Percentiles rank a stretch among this genome's conserved stretches.
Evolutionary conservation across 176 grass and related monocot species (phyloP).

Genomic region (Puya raimondii): DNA sequence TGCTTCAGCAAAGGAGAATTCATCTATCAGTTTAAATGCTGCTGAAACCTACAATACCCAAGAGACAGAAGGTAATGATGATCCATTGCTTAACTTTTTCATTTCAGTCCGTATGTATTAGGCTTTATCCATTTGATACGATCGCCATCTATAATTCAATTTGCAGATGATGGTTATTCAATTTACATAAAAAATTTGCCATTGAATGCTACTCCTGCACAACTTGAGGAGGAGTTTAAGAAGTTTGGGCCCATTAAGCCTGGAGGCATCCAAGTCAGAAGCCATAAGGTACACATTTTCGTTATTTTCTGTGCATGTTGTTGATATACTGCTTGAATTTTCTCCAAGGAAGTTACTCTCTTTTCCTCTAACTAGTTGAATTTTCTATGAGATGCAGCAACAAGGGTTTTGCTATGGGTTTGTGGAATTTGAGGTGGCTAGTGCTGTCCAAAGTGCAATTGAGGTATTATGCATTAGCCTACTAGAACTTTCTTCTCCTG

Average conservation of each 20-base stretch:
- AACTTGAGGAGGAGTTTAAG: constrained; percentile 86
- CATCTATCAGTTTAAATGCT: constrained; percentile 40
- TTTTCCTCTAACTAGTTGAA: not conserved
- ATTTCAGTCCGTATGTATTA: not conserved
- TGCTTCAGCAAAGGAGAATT: constrained; percentile 33
- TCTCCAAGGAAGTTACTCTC: not conserved
- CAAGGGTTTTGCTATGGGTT: constrained; percentile 98
- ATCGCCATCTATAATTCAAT: constrained; percentile 13
- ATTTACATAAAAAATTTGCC: constrained; percentile 83
- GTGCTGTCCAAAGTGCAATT: constrained; percentile 66
- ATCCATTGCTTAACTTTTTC: not conserved
- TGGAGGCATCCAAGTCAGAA: constrained; percentile 95
- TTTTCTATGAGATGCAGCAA: constrained; percentile 30
- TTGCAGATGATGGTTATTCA: constrained; percentile 61
- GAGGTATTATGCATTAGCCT: constrained; percentile 35
- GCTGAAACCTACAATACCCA: constrained; percentile 48
- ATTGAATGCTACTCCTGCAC: constrained; percentile 49
- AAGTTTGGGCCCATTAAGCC: constrained; percentile 69
- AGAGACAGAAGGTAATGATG: constrained; percentile 58
- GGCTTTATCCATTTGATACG: not conserved
- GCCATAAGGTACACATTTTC: constrained; percentile 54
- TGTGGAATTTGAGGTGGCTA: constrained; percentile 85
- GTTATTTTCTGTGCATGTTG: not conserved
- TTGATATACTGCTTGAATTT: not conserved
- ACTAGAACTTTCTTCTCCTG: not conserved